Evolutionary conservation across 1,139 yeast genomes (phyloP), one percentile per base, ranked within the genome.

Genomic region (Geotrichum cucujoidarum): DNA sequence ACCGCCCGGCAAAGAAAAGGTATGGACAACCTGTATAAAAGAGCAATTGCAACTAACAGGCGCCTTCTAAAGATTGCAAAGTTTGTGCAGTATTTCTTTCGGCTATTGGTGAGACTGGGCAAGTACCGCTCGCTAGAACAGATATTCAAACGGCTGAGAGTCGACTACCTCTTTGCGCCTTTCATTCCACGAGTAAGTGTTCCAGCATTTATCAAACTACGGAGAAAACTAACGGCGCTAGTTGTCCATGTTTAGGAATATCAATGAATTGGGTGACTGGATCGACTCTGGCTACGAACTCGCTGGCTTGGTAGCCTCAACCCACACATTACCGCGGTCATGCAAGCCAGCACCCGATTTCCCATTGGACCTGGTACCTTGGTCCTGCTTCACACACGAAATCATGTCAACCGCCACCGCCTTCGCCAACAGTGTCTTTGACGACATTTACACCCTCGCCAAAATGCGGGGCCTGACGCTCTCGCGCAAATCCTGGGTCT

Each of bases 201-300:
- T n/a, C n/a, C n/a, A 4, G 10, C n/a, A n/a, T 17, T 22, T n/a
- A 10, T 40, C 32, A 25, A 29, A 40, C 18, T 42, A 40, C n/a
- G 49, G 43, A 14, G 27, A 22, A 16, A 8, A 13, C 13, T 25
- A 25, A 25, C 30, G 30, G 30, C n/a, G n/a, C 10, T 24, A 45
- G 42, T 36, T 64, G n/a, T 60, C 66, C 20, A 55, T 57, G 54
- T 64, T 63, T 37, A 57, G 68, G 32, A 60, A 62, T 35, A 54
- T 62, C 36, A 60, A 64, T 43, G 58, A 65, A 30, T 50, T 64
- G 20, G 66, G 65, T 20, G 63, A 64, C 53, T 64, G 66, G 66
- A 31, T 62, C 43, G 56, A 53, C 30, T 53, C 59, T 1, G 50
- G 50, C 4, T 31, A 25, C 17, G 32, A 30, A 13, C 36, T 47